phyloP scores from a whole-genome alignment of 2,329 filamentous ascomycete genomes.

The Geosmithia putterillii region DNA sequence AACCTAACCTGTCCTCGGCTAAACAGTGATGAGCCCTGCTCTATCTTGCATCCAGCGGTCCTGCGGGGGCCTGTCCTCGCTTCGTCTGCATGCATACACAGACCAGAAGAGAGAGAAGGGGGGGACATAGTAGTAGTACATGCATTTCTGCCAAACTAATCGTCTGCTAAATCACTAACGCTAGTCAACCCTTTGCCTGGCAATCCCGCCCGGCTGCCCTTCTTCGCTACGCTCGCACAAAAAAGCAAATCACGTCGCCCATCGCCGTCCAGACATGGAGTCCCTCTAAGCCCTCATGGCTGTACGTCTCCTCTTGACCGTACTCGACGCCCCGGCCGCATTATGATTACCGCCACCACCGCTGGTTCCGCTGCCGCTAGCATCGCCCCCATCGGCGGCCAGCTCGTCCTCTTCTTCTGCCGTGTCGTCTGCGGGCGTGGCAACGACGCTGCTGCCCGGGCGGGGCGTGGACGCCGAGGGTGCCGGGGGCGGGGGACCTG shows the following conservation, averaged over 20 bases:
- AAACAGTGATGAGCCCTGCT: no score
- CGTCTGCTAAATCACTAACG: no score
- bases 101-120: no score
- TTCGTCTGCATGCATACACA: no score
- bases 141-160: no score
- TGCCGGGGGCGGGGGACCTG: slow-evolving; percentile 18
- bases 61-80: no score
- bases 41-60: no score
- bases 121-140: no score
- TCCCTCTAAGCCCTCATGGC: slow-evolving; percentile 1
- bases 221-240: no score
- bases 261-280: background rate
- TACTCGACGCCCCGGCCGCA: slow-evolving; percentile 11
- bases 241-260: background rate
- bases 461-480: slow-evolving; percentile 9
- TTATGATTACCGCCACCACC: background rate
- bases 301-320: slow-evolving; percentile 1
- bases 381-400: slow-evolving; percentile 25
- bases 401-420: slow-evolving; percentile 37
- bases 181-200: no score
- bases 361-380: slow-evolving; percentile 5
- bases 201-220: no score
- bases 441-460: slow-evolving; percentile 18
- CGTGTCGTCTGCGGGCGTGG: slow-evolving; percentile 30
- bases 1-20: no score